Conservation (phyloP, 108 stramenopile species). For the Aurantiochytrium sp. region DNA sequence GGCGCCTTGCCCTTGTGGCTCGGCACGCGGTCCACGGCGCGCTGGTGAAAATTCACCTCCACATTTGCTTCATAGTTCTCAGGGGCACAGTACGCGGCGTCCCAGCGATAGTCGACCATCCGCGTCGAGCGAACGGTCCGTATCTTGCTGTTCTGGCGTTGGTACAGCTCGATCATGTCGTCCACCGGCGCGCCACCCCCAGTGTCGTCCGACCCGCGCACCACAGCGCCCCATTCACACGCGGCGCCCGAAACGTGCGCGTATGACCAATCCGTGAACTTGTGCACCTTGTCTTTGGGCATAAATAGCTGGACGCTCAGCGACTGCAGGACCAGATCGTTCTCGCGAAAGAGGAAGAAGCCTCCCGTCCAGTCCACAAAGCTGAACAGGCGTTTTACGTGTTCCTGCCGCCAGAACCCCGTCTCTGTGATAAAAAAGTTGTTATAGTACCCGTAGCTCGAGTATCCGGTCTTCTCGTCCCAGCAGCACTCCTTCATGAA, state of each 20-base stretch:
- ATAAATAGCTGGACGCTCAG: constrained; percentile 62
- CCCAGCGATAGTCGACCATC: neutral
- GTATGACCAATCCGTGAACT: constrained; percentile 72
- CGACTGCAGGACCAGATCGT: constrained; percentile 73
- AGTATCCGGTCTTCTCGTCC: constrained; percentile 39
- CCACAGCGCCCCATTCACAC: neutral
- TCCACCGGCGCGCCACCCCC: neutral
- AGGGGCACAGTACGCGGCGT: neutral
- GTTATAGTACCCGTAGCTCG: constrained; percentile 69
- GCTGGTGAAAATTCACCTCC: neutral
- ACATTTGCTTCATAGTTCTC: neutral
- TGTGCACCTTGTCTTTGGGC: constrained; percentile 61
- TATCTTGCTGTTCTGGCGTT: neutral
- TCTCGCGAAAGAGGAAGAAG: constrained; percentile 65
- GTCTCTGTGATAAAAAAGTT: constrained; percentile 69
- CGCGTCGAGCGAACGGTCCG: neutral
- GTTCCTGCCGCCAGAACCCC: constrained; percentile 50
- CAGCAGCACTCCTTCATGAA: neutral
- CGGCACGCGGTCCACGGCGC: neutral
- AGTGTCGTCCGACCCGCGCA: neutral
- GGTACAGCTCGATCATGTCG: neutral
- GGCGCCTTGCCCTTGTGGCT: neutral
- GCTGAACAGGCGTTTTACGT: constrained; percentile 55
- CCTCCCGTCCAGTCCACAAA: constrained; percentile 64
- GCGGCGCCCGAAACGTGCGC: constrained; percentile 50